Percentiles rank a stretch among this genome's conserved stretches.
Conservation (phyloP, 495 filamentous ascomycete genomes). For the Neurospora sp. region DNA sequence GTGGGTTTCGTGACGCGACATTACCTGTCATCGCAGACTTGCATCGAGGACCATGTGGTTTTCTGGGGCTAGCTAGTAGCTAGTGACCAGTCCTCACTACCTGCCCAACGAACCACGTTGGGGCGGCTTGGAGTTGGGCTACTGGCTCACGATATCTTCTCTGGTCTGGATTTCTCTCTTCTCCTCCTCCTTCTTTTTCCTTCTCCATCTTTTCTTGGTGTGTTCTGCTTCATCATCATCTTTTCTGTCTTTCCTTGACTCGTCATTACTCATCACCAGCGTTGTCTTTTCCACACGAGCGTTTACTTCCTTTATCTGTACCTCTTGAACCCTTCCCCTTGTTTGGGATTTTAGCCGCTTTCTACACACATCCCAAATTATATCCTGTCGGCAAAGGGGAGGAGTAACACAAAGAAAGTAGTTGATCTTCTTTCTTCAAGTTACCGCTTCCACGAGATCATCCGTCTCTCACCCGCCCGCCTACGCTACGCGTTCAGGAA, state of each 20-base stretch:
- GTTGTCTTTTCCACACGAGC: neutral
- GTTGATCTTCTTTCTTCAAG: neutral
- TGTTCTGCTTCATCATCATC: neutral
- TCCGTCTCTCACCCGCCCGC: neutral
- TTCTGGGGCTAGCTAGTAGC: neutral
- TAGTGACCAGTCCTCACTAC: neutral
- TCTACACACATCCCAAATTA: neutral
- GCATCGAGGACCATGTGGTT: neutral
- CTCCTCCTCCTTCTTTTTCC: neutral
- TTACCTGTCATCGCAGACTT: neutral
- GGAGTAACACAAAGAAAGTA: neutral
- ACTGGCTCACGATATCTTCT: neutral
- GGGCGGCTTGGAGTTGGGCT: neutral
- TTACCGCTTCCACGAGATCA: neutral
- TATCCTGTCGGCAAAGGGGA: neutral
- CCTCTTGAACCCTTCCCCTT: neutral
- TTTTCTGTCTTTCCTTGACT: neutral
- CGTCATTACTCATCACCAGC: neutral
- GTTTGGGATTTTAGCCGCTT: neutral
- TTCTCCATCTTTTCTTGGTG: neutral
- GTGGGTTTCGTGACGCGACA: neutral
- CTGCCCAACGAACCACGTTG: neutral
- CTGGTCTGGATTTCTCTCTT: neutral
- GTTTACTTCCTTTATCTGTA: neutral
- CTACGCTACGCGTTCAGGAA: neutral